A percentile compares a stretch with the other conserved stretches of the same genome.
Conservation (phyloP, 2,329 filamentous ascomycete genomes). For the Pseudopithomyces chartarum region DNA sequence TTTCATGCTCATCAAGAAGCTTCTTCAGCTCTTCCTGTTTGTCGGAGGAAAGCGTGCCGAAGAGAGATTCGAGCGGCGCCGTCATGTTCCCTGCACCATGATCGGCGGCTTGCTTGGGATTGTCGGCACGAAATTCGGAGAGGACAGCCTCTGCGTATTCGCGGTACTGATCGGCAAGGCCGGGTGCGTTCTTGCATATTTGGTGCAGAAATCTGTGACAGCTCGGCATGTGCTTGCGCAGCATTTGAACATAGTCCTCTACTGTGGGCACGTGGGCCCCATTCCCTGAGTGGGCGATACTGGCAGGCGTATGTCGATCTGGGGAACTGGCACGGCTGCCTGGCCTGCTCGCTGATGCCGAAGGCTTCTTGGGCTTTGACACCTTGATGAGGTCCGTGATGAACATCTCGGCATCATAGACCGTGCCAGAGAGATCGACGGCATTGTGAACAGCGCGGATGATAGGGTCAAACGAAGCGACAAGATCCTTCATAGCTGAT, state of each 20-base stretch:
- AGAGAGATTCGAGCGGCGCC: constrained; percentile 47
- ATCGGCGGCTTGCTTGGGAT: constrained; percentile 24
- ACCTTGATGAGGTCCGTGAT: constrained; percentile 71
- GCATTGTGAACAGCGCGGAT: constrained; percentile 73
- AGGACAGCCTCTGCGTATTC: constrained; percentile 65
- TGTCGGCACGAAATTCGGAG: constrained; percentile 57
- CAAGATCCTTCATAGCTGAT: constrained; percentile 65
- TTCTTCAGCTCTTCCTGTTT: constrained; percentile 54
- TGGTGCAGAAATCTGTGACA: constrained; percentile 75
- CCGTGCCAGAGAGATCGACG: constrained; percentile 71
- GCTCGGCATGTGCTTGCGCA: constrained; percentile 67
- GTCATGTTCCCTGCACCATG: constrained; percentile 51
- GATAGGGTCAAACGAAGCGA: constrained; percentile 74
- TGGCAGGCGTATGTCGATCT: constrained; percentile 20
- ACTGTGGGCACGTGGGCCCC: constrained; percentile 58
- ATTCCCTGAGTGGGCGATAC: constrained; percentile 24
- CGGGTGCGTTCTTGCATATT: constrained; percentile 69
- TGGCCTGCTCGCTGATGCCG: constrained; percentile 25
- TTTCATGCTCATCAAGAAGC: constrained; percentile 64
- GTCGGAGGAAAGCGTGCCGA: constrained; percentile 53
- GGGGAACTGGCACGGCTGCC: constrained; percentile 29
- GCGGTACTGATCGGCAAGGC: constrained; percentile 65
- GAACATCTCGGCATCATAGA: constrained; percentile 71
- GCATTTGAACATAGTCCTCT: constrained; percentile 71
- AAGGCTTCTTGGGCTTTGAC: constrained; percentile 46